Conservation (phyloP, 106 monocot species). For the Allium cepa region DNA sequence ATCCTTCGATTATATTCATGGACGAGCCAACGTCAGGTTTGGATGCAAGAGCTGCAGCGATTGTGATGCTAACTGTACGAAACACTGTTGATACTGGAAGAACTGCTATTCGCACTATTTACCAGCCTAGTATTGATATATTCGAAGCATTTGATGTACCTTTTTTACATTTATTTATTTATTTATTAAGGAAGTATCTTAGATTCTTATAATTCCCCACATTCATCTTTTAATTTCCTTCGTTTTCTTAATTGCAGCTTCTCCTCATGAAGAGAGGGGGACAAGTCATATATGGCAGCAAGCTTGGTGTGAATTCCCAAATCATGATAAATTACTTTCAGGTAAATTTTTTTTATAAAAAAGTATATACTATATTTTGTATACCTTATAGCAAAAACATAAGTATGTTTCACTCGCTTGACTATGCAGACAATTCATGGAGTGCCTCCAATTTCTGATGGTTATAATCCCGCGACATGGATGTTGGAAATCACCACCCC, state of each 20-base stretch:
- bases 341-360: background rate
- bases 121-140: conserved; percentile 48
- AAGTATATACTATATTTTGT: no score
- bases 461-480: conserved; percentile 68
- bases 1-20: conserved; percentile 28
- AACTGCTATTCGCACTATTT: conserved; percentile 51
- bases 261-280: conserved; percentile 47
- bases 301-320: conserved; percentile 31
- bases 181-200: no score
- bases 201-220: no score
- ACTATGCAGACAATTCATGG: conserved; percentile 32
- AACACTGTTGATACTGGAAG: conserved; percentile 38
- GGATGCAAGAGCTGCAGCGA: conserved; percentile 53
- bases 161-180: background rate
- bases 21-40: conserved; percentile 53
- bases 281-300: conserved; percentile 43
- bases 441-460: conserved; percentile 25
- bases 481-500: conserved; percentile 57
- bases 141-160: conserved; percentile 54
- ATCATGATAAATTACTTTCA: conserved; percentile 51
- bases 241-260: conserved; percentile 22
- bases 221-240: background rate
- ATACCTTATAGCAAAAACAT: background rate
- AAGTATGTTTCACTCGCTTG: background rate
- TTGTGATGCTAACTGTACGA: conserved; percentile 48